Percentiles rank a stretch among this genome's conserved stretches.
phyloP scores from a whole-genome alignment of 192 early-diverging fungal genomes.

The Coemansia brasiliensis region DNA sequence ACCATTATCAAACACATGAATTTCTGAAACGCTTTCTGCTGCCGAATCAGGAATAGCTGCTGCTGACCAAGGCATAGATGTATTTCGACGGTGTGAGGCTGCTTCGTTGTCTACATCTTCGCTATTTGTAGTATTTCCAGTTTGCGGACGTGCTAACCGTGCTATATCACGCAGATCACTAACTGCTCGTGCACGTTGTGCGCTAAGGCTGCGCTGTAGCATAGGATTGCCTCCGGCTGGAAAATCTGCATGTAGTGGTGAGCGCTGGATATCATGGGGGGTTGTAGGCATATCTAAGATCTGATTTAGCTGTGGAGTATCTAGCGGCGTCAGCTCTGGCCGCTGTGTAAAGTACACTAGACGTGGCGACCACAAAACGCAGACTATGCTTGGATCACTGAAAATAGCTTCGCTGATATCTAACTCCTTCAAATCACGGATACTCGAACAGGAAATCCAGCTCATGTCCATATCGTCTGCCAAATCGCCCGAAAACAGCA shows the following conservation, averaged over 20 bases:
- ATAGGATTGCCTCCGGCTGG: background rate
- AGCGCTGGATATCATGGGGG: constrained; percentile 2
- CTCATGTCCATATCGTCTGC: constrained; percentile 26
- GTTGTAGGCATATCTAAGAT: constrained; percentile 19
- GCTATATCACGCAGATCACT: constrained; percentile 30
- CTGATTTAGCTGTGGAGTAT: constrained; percentile 15
- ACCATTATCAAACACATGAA: background rate
- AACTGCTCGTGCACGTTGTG: constrained; percentile 27
- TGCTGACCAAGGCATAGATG: constrained; percentile 44
- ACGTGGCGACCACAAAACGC: constrained; percentile 54
- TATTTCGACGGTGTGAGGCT: constrained; percentile 35
- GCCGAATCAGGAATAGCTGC: background rate
- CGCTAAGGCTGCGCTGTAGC: constrained; percentile 30
- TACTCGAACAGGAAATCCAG: constrained; percentile 40
- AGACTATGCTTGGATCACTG: constrained; percentile 39
- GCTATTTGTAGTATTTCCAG: background rate
- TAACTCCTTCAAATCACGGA: constrained; percentile 48
- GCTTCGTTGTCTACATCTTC: background rate
- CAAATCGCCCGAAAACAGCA: constrained; percentile 28
- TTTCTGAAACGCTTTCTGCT: background rate
- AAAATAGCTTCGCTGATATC: constrained; percentile 45
- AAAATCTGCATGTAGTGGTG: background rate
- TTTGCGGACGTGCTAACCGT: constrained; percentile 6
- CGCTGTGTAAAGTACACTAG: constrained; percentile 58
- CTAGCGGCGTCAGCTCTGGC: constrained; percentile 34